phyloP scores from a whole-genome alignment of 2,329 filamentous ascomycete species.

The Claviceps digitariae region DNA sequence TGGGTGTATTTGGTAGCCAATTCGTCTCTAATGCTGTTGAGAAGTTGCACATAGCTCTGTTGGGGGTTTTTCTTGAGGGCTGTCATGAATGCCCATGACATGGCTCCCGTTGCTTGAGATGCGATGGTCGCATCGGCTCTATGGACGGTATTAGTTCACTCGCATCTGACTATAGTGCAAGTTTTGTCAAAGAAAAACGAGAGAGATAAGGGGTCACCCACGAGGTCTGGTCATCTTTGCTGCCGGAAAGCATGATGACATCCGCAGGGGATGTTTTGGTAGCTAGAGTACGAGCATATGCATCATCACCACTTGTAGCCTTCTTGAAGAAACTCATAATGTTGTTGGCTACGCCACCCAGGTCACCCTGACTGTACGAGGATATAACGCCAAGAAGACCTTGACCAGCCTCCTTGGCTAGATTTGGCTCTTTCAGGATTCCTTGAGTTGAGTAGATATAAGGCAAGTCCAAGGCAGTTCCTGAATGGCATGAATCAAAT shows the following conservation, averaged over 20 bases:
- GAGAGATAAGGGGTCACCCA: slow-evolving; percentile 33
- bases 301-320: slow-evolving; percentile 67
- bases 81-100: slow-evolving; percentile 95
- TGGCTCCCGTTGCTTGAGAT: slow-evolving; percentile 85
- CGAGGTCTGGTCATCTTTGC: slow-evolving; percentile 93
- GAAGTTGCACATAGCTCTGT: slow-evolving; percentile 91
- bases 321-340: slow-evolving; percentile 82
- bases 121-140: slow-evolving; percentile 88
- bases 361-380: slow-evolving; percentile 55
- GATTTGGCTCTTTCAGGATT: slow-evolving; percentile 54
- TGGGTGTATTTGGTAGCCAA: slow-evolving; percentile 77
- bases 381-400: slow-evolving; percentile 47
- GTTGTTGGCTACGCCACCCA: slow-evolving; percentile 68
- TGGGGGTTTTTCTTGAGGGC: slow-evolving; percentile 93
- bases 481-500: slow-evolving; percentile 54
- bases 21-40: slow-evolving; percentile 94
- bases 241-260: slow-evolving; percentile 95
- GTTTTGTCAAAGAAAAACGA: neutral
- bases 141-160: slow-evolving; percentile 4
- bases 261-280: slow-evolving; percentile 93
- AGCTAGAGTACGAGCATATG: slow-evolving; percentile 62
- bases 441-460: slow-evolving; percentile 59
- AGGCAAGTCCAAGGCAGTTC: slow-evolving; percentile 51
- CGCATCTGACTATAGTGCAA: neutral
- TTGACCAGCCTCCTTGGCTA: slow-evolving; percentile 54